These are phyloP conservation scores for Exophiala sp. DNA, from an alignment of 2,329 filamentous ascomycete species.

Conservation along the genomic window DNA sequence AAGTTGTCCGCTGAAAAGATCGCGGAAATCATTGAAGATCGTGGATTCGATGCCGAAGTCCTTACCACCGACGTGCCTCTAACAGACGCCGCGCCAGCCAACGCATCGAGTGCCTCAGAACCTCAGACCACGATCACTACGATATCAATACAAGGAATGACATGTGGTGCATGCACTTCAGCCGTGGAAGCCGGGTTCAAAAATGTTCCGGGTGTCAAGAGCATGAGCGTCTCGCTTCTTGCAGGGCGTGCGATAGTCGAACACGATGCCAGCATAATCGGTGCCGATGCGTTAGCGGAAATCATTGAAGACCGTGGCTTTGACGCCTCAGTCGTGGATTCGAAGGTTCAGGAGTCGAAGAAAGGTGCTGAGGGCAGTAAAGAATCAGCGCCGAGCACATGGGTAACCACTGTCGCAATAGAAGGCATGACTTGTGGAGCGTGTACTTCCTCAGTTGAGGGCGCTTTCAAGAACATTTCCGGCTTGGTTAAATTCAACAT, in stretches of 20 bases:
- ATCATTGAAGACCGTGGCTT: constrained; percentile 70
- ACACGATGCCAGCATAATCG: constrained; percentile 61
- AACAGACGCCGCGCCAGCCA: constrained; percentile 1
- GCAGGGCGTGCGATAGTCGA: constrained; percentile 83
- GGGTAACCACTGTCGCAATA: constrained; percentile 80
- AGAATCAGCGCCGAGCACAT: constrained; percentile 37
- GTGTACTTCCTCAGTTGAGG: constrained; percentile 87
- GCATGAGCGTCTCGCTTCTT: constrained; percentile 77
- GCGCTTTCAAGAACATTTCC: constrained; percentile 71
- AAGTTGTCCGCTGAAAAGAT: constrained; percentile 71
- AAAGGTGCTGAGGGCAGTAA: constrained; percentile 32
- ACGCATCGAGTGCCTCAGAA: not conserved
- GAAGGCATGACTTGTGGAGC: constrained; percentile 98
- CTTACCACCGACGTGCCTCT: constrained; percentile 72
- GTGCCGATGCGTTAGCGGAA: constrained; percentile 53
- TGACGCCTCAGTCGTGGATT: constrained; percentile 73
- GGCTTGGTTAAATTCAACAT: constrained; percentile 90
- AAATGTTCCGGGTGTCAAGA: constrained; percentile 67
- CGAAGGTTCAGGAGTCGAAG: constrained; percentile 43
- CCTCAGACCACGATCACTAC: constrained; percentile 62
- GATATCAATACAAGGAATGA: constrained; percentile 81
- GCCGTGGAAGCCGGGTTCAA: constrained; percentile 79
- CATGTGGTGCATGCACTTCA: constrained; percentile 83
- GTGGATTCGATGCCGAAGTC: constrained; percentile 87
- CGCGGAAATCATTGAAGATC: constrained; percentile 82